Evolutionary conservation across 1,139 yeast species (phyloP).

Genomic region (Debaryomyces coudertii): DNA sequence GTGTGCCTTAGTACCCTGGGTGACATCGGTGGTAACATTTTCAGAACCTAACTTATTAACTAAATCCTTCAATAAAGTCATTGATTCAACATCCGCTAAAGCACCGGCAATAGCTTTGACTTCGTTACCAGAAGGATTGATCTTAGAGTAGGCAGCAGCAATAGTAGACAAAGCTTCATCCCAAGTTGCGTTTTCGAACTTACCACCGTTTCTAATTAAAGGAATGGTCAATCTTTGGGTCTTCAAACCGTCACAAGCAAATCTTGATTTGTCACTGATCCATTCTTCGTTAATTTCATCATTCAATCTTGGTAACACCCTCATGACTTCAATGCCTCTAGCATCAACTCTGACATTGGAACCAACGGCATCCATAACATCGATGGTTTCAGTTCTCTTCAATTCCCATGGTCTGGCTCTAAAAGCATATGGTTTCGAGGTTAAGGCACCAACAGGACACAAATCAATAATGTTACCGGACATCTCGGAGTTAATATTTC

Average conservation of each 20-base stretch:
- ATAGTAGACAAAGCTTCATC: slow-evolving; percentile 79
- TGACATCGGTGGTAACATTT: slow-evolving; percentile 74
- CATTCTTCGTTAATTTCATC: slow-evolving; percentile 91
- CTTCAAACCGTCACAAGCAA: slow-evolving; percentile 83
- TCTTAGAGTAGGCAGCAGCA: slow-evolving; percentile 61
- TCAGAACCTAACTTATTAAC: slow-evolving; percentile 79
- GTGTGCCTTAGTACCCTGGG: slow-evolving; percentile 63
- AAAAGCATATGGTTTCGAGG: slow-evolving; percentile 88
- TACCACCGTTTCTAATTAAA: slow-evolving; percentile 69
- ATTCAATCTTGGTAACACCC: slow-evolving; percentile 83
- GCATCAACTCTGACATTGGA: slow-evolving; percentile 84
- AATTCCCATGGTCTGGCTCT: slow-evolving; percentile 94
- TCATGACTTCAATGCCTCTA: slow-evolving; percentile 86
- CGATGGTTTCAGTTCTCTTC: slow-evolving; percentile 86
- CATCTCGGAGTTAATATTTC: slow-evolving; percentile 82
- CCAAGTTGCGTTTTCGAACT: slow-evolving; percentile 81
- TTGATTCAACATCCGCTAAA: slow-evolving; percentile 77
- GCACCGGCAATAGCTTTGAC: slow-evolving; percentile 85
- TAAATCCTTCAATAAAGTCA: slow-evolving; percentile 82
- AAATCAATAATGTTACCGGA: slow-evolving; percentile 87
- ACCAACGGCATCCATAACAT: slow-evolving; percentile 84
- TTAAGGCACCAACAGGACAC: slow-evolving; percentile 92
- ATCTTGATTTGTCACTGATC: slow-evolving; percentile 87
- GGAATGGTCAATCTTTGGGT: slow-evolving; percentile 88
- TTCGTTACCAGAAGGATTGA: slow-evolving; percentile 70